phyloP scores from a whole-genome alignment of 2,329 filamentous ascomycete genomes.

The Xylaria sp. region DNA sequence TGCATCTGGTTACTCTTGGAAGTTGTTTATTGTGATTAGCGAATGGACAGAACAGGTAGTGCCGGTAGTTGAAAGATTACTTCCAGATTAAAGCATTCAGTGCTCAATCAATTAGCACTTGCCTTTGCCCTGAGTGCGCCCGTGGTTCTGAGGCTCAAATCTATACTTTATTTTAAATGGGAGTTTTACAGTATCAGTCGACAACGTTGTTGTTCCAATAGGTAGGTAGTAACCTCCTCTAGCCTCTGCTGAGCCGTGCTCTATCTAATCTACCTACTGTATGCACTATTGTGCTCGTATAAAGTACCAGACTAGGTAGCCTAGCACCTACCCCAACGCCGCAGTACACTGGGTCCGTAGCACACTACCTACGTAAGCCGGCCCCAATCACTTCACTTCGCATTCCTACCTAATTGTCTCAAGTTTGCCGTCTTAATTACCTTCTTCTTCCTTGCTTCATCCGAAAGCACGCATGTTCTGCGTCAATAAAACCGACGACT shows the following conservation, averaged over 20 bases:
- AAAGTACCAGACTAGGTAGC: background rate
- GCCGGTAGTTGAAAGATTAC: no score
- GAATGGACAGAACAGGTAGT: no score
- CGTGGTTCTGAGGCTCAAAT: background rate
- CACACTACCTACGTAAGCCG: background rate
- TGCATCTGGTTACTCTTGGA: no score
- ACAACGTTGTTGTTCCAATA: no score
- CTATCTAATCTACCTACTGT: background rate
- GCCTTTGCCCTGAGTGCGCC: no score
- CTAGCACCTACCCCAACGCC: background rate
- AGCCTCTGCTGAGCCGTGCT: no score
- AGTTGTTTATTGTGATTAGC: no score
- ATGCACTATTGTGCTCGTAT: no score
- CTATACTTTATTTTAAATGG: background rate
- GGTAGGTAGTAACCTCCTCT: no score
- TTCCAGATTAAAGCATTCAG: no score
- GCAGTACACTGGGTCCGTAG: background rate
- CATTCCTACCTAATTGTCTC: background rate
- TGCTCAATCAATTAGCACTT: no score
- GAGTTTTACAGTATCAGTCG: no score
- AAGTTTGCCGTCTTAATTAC: background rate
- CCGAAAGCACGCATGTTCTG: background rate
- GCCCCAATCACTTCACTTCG: background rate
- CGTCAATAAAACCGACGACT: background rate
- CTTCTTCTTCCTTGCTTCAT: background rate